A percentile compares a stretch with the other conserved stretches of the same genome.
These are phyloP conservation scores for Naganishia albida DNA, from an alignment of 1,284 basidiomycete species.

Conservation along the genomic window DNA sequence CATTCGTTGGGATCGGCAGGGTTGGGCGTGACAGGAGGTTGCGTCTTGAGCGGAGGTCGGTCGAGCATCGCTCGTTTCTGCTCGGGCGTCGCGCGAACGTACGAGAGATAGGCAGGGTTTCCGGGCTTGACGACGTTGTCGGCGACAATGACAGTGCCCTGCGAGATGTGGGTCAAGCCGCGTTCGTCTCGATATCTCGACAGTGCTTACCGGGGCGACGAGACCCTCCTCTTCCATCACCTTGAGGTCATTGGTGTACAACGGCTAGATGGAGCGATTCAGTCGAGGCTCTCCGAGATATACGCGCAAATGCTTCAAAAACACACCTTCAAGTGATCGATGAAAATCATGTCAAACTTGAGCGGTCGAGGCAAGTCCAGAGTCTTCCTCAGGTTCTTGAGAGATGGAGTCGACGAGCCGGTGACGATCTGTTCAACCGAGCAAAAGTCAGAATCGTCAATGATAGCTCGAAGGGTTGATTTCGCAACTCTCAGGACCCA, in stretches of 20 bases:
- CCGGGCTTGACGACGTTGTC: slow-evolving; percentile 50
- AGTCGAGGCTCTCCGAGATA: background rate
- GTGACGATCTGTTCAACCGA: slow-evolving; percentile 38
- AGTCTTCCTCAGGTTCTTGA: slow-evolving; percentile 40
- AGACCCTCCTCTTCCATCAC: slow-evolving; percentile 47
- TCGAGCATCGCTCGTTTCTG: slow-evolving; percentile 38
- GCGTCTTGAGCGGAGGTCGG: slow-evolving; percentile 34
- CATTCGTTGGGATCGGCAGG: slow-evolving; percentile 39
- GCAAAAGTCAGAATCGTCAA: background rate
- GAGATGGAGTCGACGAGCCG: slow-evolving; percentile 41
- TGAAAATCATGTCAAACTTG: slow-evolving; percentile 48
- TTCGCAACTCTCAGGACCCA: slow-evolving; percentile 28
- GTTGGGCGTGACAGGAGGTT: slow-evolving; percentile 39
- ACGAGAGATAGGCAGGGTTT: slow-evolving; percentile 47
- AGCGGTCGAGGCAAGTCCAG: slow-evolving; percentile 41
- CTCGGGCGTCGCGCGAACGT: slow-evolving; percentile 42
- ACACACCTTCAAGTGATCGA: slow-evolving; percentile 45
- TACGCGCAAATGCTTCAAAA: no score
- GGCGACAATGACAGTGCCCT: slow-evolving; percentile 46
- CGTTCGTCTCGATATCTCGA: no score
- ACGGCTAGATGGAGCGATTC: slow-evolving; percentile 29
- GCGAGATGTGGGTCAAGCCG: background rate
- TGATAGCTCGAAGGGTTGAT: background rate
- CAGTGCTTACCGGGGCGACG: slow-evolving; percentile 41
- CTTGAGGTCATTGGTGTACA: slow-evolving; percentile 48